These are phyloP conservation scores for Leishmania turanica DNA, from an alignment of 208 protist species.

Conservation along the genomic window DNA sequence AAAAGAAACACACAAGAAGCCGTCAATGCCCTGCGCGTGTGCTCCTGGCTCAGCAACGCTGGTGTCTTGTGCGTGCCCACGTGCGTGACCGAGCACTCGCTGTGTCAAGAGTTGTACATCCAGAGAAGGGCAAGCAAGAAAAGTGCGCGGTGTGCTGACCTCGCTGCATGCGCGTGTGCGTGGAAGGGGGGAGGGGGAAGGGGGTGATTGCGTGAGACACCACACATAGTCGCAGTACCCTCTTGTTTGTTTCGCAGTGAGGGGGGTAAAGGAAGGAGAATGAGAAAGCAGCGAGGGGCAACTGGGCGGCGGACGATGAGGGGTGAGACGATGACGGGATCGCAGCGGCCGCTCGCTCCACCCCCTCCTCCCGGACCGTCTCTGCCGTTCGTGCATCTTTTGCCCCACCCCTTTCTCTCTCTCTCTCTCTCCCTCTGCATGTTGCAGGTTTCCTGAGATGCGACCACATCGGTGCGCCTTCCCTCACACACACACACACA, in stretches of 20 bases:
- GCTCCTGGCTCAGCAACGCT: background rate
- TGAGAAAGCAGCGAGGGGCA: background rate
- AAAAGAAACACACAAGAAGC: background rate
- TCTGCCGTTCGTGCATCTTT: background rate
- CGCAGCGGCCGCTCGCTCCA: background rate
- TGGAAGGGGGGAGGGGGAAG: background rate
- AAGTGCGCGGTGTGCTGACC: background rate
- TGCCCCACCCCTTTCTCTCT: background rate
- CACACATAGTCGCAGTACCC: background rate
- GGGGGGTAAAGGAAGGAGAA: background rate
- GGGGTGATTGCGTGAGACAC: background rate
- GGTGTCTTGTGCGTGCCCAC: background rate
- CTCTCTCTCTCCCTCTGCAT: background rate
- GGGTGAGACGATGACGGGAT: background rate
- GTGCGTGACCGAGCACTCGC: background rate
- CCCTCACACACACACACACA: no score
- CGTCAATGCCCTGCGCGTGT: background rate
- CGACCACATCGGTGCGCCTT: background rate
- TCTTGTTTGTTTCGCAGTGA: background rate
- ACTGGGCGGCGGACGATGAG: background rate
- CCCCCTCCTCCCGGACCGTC: no score
- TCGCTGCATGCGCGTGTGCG: background rate
- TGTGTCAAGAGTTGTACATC: background rate
- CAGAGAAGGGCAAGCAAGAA: background rate
- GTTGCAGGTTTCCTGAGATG: background rate